Evolutionary conservation across 352 stramenopile species (phyloP), one percentile per base, ranked within the genome.

Genomic region (Globisporangium viniferum): DNA sequence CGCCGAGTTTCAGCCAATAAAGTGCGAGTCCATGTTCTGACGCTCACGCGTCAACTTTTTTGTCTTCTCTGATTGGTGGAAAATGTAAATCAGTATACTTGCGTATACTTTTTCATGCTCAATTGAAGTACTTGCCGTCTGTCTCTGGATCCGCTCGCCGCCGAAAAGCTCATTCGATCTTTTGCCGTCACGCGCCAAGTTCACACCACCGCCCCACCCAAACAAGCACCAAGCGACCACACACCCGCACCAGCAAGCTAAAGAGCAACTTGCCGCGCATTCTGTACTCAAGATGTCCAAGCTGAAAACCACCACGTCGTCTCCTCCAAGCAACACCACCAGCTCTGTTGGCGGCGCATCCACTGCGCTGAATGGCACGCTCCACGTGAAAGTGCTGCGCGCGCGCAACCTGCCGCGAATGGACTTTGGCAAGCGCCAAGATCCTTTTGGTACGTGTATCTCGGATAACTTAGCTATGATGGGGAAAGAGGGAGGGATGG

Each of bases 341-440:
- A 61, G 55, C 18, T 41, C 27, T n/a, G 20, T 18, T 24, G 18
- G 29, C 18, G 55, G 29, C 27, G 55, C 33, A 20, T 27, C 33
- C 33, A 33, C 29, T 22, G 33, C 62, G 24, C 51, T 55, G 48
- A 90, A 90, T 67, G 81, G 84, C 73, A 94, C 82, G 35, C 83
- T 94, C 56, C 85, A 94, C 69, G 82, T 94, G 49, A 84, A 78
- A 59, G 84, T 93, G 68, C 64, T 93, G 55, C 75, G 71, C 39
- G 85, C 81, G 36, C 69, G 69, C 27, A 88, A 86, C 66, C 67
- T 93, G 64, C 82, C 86, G 29, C 88, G 77, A 22, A 86, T 94
- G 78, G 82, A 92, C 76, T 92, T 90, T 71, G 82, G 83, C 73
- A 91, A 90, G 66, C 87, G 84, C 70, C 84, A 93, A 66, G 82